phyloP scores from a whole-genome alignment of 805 yeast genomes.

The Starmerella sp. region DNA sequence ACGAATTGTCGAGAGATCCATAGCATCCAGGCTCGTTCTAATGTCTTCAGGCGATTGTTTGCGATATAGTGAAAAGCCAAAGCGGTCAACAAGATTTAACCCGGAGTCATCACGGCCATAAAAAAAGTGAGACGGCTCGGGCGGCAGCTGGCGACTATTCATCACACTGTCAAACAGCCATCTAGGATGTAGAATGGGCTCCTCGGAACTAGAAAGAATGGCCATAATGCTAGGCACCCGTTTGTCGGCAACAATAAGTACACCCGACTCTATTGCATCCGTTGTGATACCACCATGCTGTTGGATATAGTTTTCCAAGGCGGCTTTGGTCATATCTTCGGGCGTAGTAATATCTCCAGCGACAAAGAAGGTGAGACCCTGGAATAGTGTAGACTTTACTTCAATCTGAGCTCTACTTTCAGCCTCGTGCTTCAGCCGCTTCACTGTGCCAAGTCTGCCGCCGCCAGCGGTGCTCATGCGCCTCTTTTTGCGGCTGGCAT shows the following conservation, averaged over 20 bases:
- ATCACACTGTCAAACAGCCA: conserved; percentile 66
- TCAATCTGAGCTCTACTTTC: background rate
- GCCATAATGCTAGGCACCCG: conserved; percentile 15
- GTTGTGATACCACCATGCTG: conserved; percentile 27
- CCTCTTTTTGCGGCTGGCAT: background rate
- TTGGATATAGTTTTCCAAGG: conserved; percentile 20
- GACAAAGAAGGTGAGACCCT: conserved; percentile 20
- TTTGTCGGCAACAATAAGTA: conserved; percentile 22
- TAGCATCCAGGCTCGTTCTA: conserved; percentile 1
- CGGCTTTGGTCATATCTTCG: conserved; percentile 15
- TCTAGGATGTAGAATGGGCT: conserved; percentile 48
- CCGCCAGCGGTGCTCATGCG: background rate
- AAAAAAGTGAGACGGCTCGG: conserved; percentile 53
- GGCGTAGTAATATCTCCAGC: conserved; percentile 25
- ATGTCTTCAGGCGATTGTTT: conserved; percentile 21
- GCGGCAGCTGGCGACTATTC: conserved; percentile 33
- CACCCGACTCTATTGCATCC: conserved; percentile 10
- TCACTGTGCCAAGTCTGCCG: background rate
- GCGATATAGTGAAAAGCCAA: conserved; percentile 50
- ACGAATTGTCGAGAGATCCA: background rate
- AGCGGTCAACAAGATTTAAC: conserved; percentile 36
- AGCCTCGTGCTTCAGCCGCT: conserved; percentile 4
- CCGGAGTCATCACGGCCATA: conserved; percentile 28
- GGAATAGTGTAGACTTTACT: conserved; percentile 15
- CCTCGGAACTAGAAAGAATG: conserved; percentile 18